Conservation (phyloP, 1,284 basidiomycete genomes). For the Stereum hirsutum region DNA sequence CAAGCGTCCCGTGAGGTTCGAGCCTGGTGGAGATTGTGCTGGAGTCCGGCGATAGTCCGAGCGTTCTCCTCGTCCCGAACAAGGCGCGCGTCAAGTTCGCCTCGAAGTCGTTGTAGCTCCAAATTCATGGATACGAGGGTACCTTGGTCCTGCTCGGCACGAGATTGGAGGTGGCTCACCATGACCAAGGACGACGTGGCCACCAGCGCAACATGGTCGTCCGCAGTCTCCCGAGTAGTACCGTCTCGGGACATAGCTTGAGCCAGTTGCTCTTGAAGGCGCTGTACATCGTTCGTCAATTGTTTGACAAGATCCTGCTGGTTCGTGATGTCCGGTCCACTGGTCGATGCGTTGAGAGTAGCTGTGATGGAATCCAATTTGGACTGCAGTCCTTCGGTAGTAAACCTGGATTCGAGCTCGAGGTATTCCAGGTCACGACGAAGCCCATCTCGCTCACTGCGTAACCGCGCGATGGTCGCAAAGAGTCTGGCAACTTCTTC, state of each 20-base stretch:
- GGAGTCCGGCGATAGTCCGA: not conserved
- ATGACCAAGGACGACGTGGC: slow-evolving; percentile 9
- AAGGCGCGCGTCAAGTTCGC: slow-evolving; percentile 4
- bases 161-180: slow-evolving; percentile 9
- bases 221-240: not conserved
- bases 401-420: slow-evolving; percentile 61
- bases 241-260: not conserved
- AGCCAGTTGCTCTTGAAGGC: slow-evolving; percentile 9
- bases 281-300: slow-evolving; percentile 9
- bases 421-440: slow-evolving; percentile 61
- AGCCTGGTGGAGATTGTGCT: not conserved
- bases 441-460: slow-evolving; percentile 63
- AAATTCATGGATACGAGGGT: not conserved
- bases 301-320: slow-evolving; percentile 6
- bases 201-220: slow-evolving; percentile 3
- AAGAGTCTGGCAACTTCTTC: slow-evolving; percentile 43
- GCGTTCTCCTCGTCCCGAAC: slow-evolving; percentile 2
- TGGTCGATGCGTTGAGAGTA: not conserved
- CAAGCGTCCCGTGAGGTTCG: not conserved
- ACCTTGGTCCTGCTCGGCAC: slow-evolving; percentile 4
- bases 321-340: too few relatives aligned
- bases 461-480: slow-evolving; percentile 53
- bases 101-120: not conserved
- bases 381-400: slow-evolving; percentile 49
- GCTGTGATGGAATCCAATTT: slow-evolving; percentile 25